A percentile compares a stretch with the other conserved stretches of the same genome.
phyloP scores from a whole-genome alignment of 306 rosid species.

The Quercus suber region DNA sequence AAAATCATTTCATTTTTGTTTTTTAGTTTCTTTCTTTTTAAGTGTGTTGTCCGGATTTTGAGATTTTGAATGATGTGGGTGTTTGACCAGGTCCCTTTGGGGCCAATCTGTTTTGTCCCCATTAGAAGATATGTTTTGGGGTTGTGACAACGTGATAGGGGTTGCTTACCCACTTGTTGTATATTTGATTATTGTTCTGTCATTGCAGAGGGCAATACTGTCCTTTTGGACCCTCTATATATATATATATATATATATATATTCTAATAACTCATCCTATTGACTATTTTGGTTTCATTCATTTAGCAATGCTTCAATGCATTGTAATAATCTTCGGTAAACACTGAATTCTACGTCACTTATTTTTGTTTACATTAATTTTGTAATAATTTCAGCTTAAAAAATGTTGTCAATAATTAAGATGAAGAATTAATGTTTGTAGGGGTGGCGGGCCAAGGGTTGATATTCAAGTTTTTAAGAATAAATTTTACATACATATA shows the following conservation, averaged over 20 bases:
- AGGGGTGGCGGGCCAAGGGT: fast-evolving
- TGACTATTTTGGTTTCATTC: too few relatives aligned
- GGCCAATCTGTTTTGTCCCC: slow-evolving; percentile 25
- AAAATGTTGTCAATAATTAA: too few relatives aligned
- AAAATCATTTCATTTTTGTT: neutral
- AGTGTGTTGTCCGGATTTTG: slow-evolving; percentile 11
- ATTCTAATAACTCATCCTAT: too few relatives aligned
- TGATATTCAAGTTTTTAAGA: fast-evolving
- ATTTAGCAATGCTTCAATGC: too few relatives aligned
- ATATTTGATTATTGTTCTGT: neutral
- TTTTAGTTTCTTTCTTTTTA: neutral
- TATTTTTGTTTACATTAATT: too few relatives aligned
- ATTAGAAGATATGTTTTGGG: slow-evolving; percentile 22
- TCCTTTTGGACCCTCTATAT: too few relatives aligned
- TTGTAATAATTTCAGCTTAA: too few relatives aligned
- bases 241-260: too few relatives aligned
- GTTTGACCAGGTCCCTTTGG: slow-evolving; percentile 40
- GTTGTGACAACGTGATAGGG: slow-evolving; percentile 31
- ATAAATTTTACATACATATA: fast-evolving
- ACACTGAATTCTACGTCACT: too few relatives aligned
- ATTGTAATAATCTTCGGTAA: too few relatives aligned
- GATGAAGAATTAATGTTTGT: too few relatives aligned
- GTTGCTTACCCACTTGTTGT: neutral
- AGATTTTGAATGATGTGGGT: slow-evolving; percentile 29
- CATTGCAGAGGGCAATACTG: too few relatives aligned